These are phyloP conservation scores for Chlorophyllum brunneum DNA, from an alignment of 768 basidiomycete genomes.

Conservation along the genomic window DNA sequence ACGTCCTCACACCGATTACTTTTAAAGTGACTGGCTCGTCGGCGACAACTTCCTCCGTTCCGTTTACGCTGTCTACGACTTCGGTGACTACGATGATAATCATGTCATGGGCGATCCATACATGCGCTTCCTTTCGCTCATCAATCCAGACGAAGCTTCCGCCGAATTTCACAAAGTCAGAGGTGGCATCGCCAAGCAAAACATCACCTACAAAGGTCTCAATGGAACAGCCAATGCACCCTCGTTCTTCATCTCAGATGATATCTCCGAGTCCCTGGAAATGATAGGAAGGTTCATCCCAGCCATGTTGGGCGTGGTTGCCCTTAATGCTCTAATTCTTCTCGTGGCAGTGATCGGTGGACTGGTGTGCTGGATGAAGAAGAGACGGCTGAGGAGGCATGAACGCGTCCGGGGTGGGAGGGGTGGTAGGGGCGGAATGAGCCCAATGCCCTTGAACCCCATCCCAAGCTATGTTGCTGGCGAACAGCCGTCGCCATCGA, in stretches of 20 bases:
- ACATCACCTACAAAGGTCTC: slow-evolving; percentile 65
- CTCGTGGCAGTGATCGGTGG: slow-evolving; percentile 53
- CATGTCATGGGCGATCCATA: slow-evolving; percentile 74
- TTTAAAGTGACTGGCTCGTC: slow-evolving; percentile 70
- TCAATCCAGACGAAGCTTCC: slow-evolving; percentile 69
- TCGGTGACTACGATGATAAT: slow-evolving; percentile 67
- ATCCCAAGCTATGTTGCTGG: slow-evolving; percentile 36
- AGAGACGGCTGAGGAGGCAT: slow-evolving; percentile 29
- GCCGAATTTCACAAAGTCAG: slow-evolving; percentile 64
- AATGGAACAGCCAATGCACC: slow-evolving; percentile 36
- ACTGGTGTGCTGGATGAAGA: slow-evolving; percentile 49
- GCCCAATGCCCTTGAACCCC: slow-evolving; percentile 37
- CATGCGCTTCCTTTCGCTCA: slow-evolving; percentile 66
- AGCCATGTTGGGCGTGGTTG: slow-evolving; percentile 71
- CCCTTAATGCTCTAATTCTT: slow-evolving; percentile 71
- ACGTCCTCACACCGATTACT: not conserved
- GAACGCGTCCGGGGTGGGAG: slow-evolving; percentile 6
- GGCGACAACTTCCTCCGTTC: slow-evolving; percentile 84
- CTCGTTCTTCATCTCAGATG: slow-evolving; percentile 52
- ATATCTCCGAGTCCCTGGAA: slow-evolving; percentile 56
- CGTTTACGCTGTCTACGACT: slow-evolving; percentile 80
- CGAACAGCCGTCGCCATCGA: slow-evolving; percentile 14
- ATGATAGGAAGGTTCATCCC: slow-evolving; percentile 65
- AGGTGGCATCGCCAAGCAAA: slow-evolving; percentile 58
- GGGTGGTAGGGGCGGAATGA: slow-evolving; percentile 34